Percentiles rank a stretch among this genome's conserved stretches.
Conservation (phyloP, 2,329 filamentous ascomycete species). For the Botryotinia globosa region DNA sequence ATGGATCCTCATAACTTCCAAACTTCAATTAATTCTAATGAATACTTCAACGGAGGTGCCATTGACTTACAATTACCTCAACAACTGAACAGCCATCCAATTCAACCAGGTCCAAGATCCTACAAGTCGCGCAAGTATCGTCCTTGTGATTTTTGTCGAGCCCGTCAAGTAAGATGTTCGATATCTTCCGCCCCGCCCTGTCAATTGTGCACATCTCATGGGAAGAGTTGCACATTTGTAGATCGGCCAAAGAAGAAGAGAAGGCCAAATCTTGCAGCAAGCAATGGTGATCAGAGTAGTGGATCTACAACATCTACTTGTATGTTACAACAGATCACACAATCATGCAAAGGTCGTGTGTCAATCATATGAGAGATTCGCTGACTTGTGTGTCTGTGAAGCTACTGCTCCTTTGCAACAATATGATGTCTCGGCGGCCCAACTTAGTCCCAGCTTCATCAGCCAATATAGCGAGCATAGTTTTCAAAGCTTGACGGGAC, state of each 20-base stretch:
- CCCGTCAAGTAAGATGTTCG: slow-evolving; percentile 37
- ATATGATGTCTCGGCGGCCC: slow-evolving; percentile 27
- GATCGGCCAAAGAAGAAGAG: slow-evolving; percentile 41
- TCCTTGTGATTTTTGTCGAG: slow-evolving; percentile 44
- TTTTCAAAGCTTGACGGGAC: slow-evolving; percentile 32
- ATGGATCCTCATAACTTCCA: slow-evolving; percentile 14
- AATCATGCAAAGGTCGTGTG: neutral
- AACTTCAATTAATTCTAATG: neutral
- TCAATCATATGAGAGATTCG: neutral
- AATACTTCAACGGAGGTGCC: neutral
- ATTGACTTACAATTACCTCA: slow-evolving; percentile 13
- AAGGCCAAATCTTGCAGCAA: slow-evolving; percentile 30
- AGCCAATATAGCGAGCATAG: slow-evolving; percentile 33
- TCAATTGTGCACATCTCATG: slow-evolving; percentile 44
- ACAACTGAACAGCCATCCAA: slow-evolving; percentile 28
- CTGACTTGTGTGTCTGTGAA: slow-evolving; percentile 25
- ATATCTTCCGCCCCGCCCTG: slow-evolving; percentile 45
- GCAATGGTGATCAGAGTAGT: slow-evolving; percentile 28
- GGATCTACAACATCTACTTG: slow-evolving; percentile 26
- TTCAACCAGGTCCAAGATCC: slow-evolving; percentile 35
- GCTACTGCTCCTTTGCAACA: slow-evolving; percentile 29
- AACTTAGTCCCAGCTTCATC: slow-evolving; percentile 36
- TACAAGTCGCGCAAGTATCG: slow-evolving; percentile 39
- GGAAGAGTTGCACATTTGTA: slow-evolving; percentile 46
- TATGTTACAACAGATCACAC: slow-evolving; percentile 20